phyloP scores from a whole-genome alignment of 805 yeast genomes.

The Starmerella ratchasimensis region DNA sequence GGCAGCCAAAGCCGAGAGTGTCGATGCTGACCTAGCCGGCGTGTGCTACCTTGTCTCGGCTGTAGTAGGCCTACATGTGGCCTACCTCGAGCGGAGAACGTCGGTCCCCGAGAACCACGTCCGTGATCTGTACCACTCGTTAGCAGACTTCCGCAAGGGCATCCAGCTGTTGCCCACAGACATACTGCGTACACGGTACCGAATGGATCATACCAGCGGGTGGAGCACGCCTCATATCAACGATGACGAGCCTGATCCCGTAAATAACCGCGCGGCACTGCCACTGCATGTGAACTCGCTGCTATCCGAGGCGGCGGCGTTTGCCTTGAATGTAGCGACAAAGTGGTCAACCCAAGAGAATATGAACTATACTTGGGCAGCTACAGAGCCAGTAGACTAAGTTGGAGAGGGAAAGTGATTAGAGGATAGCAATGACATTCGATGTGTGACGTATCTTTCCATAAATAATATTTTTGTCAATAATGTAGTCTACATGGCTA shows the following conservation, averaged over 20 bases:
- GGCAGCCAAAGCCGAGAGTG: constrained; percentile 20
- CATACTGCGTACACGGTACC: constrained; percentile 16
- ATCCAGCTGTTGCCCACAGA: constrained; percentile 19
- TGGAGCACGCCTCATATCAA: constrained; percentile 18
- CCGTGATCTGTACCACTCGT: constrained; percentile 9
- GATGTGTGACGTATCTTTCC: not conserved
- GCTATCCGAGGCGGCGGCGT: constrained; percentile 31
- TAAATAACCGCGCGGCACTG: constrained; percentile 25
- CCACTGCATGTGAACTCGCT: constrained; percentile 30
- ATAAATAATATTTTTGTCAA: not conserved
- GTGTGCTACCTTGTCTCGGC: constrained; percentile 25
- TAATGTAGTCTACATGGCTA: not conserved
- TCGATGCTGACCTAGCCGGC: constrained; percentile 22
- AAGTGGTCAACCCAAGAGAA: constrained; percentile 28
- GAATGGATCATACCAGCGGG: constrained; percentile 3
- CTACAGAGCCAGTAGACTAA: too few species aligned
- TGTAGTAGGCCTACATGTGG: constrained; percentile 21
- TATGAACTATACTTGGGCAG: constrained; percentile 24
- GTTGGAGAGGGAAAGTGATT: too few species aligned
- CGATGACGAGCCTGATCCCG: constrained; percentile 23
- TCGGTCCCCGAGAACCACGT: constrained; percentile 6
- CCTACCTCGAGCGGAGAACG: constrained; percentile 5
- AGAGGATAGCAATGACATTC: not conserved
- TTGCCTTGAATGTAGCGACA: constrained; percentile 25
- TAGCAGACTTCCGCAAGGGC: constrained; percentile 24